A percentile compares a stretch with the other conserved stretches of the same genome.
These are phyloP conservation scores for Colletotrichum brevisporum DNA, from an alignment of 2,329 filamentous ascomycete genomes.

Conservation along the genomic window DNA sequence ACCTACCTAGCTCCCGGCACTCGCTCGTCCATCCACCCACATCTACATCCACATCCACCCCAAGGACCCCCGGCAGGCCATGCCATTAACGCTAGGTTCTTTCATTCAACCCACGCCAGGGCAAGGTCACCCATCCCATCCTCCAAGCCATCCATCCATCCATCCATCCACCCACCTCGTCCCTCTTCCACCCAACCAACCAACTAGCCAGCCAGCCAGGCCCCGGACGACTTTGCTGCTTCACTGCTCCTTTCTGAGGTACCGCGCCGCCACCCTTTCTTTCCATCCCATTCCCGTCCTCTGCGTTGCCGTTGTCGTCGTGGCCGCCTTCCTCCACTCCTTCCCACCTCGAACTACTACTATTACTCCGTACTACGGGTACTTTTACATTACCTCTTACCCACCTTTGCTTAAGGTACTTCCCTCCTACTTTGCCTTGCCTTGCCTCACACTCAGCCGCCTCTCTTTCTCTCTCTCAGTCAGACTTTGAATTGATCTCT, in stretches of 20 bases:
- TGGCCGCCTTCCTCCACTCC: neutral
- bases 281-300: neutral
- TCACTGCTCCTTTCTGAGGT: neutral
- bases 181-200: neutral
- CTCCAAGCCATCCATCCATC: slow-evolving; percentile 4
- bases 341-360: neutral
- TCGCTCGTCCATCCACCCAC: neutral
- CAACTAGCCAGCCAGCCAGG: neutral
- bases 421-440: too few species aligned
- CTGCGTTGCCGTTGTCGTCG: neutral
- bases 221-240: too few species aligned
- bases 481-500: too few species aligned
- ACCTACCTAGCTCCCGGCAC: slow-evolving; percentile 19
- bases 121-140: slow-evolving; percentile 8
- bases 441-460: too few species aligned
- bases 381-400: neutral
- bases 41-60: too few species aligned
- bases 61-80: neutral
- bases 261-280: slow-evolving; percentile 1
- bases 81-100: slow-evolving; percentile 6
- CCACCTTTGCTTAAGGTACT: neutral
- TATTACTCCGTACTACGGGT: neutral
- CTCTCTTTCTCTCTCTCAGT: too few species aligned
- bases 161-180: neutral
- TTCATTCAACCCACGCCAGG: slow-evolving; percentile 21